Evolutionary conservation across 2,329 filamentous ascomycete species (phyloP).

Genomic region (Neofusicoccum sp.): DNA sequence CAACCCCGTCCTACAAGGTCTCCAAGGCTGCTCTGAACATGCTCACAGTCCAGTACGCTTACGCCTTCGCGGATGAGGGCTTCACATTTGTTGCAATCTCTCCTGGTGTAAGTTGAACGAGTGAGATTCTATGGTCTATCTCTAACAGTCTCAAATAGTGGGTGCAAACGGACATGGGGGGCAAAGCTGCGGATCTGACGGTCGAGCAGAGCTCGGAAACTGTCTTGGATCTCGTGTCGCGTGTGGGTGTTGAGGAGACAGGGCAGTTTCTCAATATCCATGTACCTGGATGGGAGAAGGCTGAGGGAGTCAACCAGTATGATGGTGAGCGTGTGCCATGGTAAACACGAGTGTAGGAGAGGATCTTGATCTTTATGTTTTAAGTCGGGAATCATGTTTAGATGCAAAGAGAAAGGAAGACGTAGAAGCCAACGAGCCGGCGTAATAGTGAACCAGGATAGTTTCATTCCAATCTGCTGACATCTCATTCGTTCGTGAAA

Average conservation of each 20-base stretch:
- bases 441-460: no score
- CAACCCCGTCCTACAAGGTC: conserved; percentile 43
- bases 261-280: conserved; percentile 50
- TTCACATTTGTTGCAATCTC: conserved; percentile 44
- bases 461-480: no score
- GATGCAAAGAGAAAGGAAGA: no score
- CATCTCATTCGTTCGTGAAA: no score
- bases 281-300: conserved; percentile 39
- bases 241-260: conserved; percentile 38
- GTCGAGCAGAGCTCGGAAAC: conserved; percentile 40
- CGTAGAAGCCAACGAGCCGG: no score
- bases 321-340: background rate
- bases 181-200: conserved; percentile 41
- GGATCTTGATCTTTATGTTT: no score
- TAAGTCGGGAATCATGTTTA: no score
- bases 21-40: conserved; percentile 51
- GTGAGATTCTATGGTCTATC: background rate
- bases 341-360: background rate
- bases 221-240: conserved; percentile 46
- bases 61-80: conserved; percentile 37
- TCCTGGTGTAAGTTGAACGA: conserved; percentile 43
- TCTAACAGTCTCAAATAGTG: conserved; percentile 34
- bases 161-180: conserved; percentile 47
- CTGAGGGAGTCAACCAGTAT: background rate
- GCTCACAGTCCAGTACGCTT: conserved; percentile 46